phyloP scores from a whole-genome alignment of 225 moss, liverwort and hornwort genomes.

The Bryum argenteum region DNA sequence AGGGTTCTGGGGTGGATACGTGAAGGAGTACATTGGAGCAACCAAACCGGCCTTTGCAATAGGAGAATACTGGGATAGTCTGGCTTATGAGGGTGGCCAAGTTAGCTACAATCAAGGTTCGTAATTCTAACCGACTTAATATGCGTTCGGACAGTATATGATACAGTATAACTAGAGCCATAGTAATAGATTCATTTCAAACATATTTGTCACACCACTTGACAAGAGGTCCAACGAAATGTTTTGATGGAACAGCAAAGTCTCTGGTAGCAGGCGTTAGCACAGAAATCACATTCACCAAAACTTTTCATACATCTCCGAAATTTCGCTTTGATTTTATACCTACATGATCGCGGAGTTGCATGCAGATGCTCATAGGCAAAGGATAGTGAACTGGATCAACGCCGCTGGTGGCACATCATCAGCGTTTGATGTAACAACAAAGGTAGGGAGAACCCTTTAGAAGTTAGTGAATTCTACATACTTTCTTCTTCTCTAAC shows the following conservation, averaged over 20 bases:
- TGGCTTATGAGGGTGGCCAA: conserved; percentile 80
- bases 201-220: background rate
- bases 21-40: conserved; percentile 82
- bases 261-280: background rate
- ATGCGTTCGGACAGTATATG: conserved; percentile 3
- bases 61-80: conserved; percentile 90
- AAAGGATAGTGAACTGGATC: conserved; percentile 93
- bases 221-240: background rate
- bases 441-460: conserved; percentile 55
- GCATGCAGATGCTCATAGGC: conserved; percentile 80
- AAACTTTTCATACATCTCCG: conserved; percentile 1
- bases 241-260: background rate
- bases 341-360: background rate
- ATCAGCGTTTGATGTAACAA: conserved; percentile 95
- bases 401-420: conserved; percentile 89
- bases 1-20: conserved; percentile 90
- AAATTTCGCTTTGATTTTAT: background rate
- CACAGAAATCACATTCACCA: background rate
- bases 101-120: conserved; percentile 87
- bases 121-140: conserved; percentile 8
- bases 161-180: background rate
- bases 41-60: conserved; percentile 81
- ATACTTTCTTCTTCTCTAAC: background rate
- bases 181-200: no score
- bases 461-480: background rate